Percentiles rank a stretch among this genome's conserved stretches.
Conservation (phyloP, 1,139 yeast genomes). For the Debaryomyces fabryi region DNA sequence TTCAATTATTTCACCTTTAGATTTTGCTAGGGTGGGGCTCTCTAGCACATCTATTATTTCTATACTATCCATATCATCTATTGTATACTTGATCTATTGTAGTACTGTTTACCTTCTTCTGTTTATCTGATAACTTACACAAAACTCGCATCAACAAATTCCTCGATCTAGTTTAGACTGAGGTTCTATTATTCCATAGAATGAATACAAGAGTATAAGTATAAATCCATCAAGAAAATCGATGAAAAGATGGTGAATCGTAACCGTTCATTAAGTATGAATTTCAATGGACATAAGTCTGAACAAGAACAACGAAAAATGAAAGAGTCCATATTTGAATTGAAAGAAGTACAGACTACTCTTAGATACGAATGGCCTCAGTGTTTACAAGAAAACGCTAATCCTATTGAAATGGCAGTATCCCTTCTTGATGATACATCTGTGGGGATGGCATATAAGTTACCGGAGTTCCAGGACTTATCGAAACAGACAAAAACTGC, state of each 20-base stretch:
- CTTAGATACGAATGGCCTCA: constrained; percentile 52
- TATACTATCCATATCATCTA: constrained; percentile 9
- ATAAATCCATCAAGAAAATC: background rate
- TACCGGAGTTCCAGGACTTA: constrained; percentile 57
- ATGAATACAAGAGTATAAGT: background rate
- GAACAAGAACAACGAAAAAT: constrained; percentile 20
- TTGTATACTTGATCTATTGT: background rate
- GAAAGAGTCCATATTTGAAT: constrained; percentile 38
- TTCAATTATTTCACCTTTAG: constrained; percentile 19
- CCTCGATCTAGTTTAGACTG: background rate
- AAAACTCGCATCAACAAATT: constrained; percentile 8
- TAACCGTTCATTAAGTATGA: constrained; percentile 26
- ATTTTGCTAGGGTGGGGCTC: constrained; percentile 8
- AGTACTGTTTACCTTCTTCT: background rate
- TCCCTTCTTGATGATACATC: constrained; percentile 82
- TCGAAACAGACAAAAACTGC: constrained; percentile 58
- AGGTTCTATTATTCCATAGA: background rate
- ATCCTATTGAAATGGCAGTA: constrained; percentile 83
- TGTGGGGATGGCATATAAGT: constrained; percentile 80
- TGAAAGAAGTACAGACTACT: constrained; percentile 41
- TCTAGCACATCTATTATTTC: constrained; percentile 18
- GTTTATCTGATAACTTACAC: constrained; percentile 8
- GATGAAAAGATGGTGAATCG: constrained; percentile 14
- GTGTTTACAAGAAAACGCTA: constrained; percentile 46
- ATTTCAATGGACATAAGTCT: constrained; percentile 20